Conservation (phyloP, 2,329 filamentous ascomycete genomes). For the Bipolaris oryzae region DNA sequence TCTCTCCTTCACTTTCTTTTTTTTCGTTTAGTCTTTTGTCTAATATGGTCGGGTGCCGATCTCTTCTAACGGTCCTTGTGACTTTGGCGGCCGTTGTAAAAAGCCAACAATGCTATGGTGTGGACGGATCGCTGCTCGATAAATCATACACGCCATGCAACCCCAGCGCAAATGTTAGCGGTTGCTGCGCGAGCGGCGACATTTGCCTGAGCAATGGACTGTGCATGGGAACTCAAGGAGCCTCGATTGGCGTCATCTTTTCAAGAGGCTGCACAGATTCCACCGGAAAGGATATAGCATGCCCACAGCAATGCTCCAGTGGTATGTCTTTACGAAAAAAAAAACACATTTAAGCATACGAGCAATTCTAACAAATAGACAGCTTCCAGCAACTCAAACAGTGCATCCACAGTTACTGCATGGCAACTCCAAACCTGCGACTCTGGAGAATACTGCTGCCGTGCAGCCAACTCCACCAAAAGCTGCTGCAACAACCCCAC, state of each 20-base stretch:
- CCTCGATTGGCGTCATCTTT: slow-evolving; percentile 42
- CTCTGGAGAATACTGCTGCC: slow-evolving; percentile 45
- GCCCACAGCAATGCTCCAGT: slow-evolving; percentile 39
- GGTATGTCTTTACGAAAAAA: slow-evolving; percentile 25
- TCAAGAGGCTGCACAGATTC: slow-evolving; percentile 45
- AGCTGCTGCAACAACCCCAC: slow-evolving; percentile 41
- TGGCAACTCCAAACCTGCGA: slow-evolving; percentile 47
- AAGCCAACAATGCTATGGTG: slow-evolving; percentile 38
- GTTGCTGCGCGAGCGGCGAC: slow-evolving; percentile 44
- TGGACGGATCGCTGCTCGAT: slow-evolving; percentile 39
- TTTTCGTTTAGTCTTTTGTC: slow-evolving; percentile 10
- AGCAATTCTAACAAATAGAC: slow-evolving; percentile 14
- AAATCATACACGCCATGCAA: slow-evolving; percentile 40
- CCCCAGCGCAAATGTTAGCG: slow-evolving; percentile 36
- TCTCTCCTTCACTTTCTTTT: slow-evolving; percentile 6
- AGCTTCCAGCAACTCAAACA: slow-evolving; percentile 19
- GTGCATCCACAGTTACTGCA: slow-evolving; percentile 24
- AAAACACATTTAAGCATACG: background rate
- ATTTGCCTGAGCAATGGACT: slow-evolving; percentile 43
- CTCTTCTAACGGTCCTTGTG: slow-evolving; percentile 22
- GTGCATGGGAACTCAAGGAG: slow-evolving; percentile 40
- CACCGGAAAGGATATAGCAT: slow-evolving; percentile 36
- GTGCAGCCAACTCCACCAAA: slow-evolving; percentile 28
- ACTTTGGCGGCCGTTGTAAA: slow-evolving; percentile 20
- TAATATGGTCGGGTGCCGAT: slow-evolving; percentile 26